Conservation (phyloP, 495 filamentous ascomycete species). For the Trichoderma asperelloides region DNA sequence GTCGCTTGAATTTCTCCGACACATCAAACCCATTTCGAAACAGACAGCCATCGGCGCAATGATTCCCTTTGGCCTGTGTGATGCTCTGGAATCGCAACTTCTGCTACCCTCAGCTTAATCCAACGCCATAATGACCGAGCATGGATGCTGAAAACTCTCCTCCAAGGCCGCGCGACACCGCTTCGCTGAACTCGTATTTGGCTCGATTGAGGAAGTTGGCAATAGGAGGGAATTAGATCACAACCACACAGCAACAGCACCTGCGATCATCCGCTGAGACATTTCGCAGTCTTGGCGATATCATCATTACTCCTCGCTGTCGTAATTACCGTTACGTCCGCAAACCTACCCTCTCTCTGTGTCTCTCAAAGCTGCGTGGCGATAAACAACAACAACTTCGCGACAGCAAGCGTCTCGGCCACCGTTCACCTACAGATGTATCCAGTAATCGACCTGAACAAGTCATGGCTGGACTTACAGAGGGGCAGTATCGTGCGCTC, state of each 20-base stretch:
- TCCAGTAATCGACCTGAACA: not conserved
- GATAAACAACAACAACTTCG: not conserved
- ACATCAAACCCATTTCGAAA: not conserved
- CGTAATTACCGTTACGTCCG: not conserved
- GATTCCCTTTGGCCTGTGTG: not conserved
- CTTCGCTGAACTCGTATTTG: not conserved
- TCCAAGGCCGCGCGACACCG: not conserved
- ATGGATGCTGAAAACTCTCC: not conserved
- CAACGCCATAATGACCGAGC: not conserved
- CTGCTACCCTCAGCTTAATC: not conserved
- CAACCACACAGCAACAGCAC: not conserved
- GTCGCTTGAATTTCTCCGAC: not conserved
- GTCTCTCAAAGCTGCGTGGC: not conserved
- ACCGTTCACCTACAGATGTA: not conserved
- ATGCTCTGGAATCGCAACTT: not conserved
- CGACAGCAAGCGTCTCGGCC: not conserved
- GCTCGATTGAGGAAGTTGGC: not conserved
- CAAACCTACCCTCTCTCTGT: too few species aligned
- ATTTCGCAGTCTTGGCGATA: not conserved
- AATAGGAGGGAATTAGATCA: not conserved
- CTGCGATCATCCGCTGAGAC: not conserved
- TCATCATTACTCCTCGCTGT: not conserved
- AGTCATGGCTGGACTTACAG: constrained; percentile 24
- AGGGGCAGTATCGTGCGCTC: constrained; percentile 22
- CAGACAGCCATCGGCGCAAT: not conserved